Evolutionary conservation across 1,139 yeast genomes (phyloP).

Genomic region (Suhomyces coccinellae): DNA sequence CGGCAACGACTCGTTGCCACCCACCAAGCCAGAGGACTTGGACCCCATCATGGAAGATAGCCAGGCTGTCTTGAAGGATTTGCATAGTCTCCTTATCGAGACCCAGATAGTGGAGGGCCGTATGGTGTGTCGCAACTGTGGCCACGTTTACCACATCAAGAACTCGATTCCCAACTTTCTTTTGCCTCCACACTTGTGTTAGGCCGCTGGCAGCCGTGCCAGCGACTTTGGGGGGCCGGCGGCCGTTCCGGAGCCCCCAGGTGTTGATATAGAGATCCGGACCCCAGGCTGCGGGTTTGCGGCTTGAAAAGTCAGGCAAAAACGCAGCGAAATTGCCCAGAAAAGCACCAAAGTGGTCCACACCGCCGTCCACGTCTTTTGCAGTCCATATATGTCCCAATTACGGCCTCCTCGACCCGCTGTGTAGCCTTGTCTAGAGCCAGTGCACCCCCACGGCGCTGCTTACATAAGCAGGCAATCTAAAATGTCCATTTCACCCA

Average conservation of each 20-base stretch:
- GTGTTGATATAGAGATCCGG: neutral
- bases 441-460: neutral
- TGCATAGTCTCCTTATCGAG: constrained; percentile 77
- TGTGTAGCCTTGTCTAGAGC: too few relatives aligned
- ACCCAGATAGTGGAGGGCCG: constrained; percentile 86
- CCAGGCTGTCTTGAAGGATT: constrained; percentile 63
- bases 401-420: neutral
- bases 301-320: neutral
- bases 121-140: constrained; percentile 85
- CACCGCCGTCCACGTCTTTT: neutral
- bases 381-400: neutral
- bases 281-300: neutral
- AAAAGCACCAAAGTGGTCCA: neutral
- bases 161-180: constrained; percentile 92
- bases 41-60: constrained; percentile 58
- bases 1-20: constrained; percentile 67
- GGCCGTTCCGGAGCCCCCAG: neutral
- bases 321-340: neutral
- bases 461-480: neutral
- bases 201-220: neutral
- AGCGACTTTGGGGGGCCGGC: too few relatives aligned
- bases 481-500: neutral
- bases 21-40: constrained; percentile 61
- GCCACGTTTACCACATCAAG: constrained; percentile 84
- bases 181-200: constrained; percentile 80